Evolutionary conservation across 108 stramenopile genomes (phyloP).

Genomic region (Pseudonitzschia pungens): DNA sequence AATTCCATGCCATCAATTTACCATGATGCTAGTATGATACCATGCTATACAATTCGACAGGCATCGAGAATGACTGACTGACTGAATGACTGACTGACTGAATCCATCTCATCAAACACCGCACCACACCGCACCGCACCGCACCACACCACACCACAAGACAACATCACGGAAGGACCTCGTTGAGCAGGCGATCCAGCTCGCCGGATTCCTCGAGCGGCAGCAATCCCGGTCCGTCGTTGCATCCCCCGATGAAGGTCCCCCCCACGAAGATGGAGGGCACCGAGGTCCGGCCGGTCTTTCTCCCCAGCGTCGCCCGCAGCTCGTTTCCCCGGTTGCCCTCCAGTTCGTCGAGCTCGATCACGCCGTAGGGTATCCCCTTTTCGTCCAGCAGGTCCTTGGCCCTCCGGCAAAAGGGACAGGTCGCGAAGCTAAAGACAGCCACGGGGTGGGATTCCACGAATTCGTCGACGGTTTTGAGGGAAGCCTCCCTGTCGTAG

Average conservation of each 20-base stretch:
- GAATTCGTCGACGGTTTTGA: slow-evolving; percentile 36
- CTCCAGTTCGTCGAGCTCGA: slow-evolving; percentile 61
- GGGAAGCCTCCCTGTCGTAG: slow-evolving; percentile 51
- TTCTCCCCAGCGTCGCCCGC: slow-evolving; percentile 49
- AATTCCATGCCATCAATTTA: no score
- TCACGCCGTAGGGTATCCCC: slow-evolving; percentile 43
- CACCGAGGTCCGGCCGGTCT: slow-evolving; percentile 62
- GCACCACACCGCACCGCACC: no score
- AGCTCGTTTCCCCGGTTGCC: slow-evolving; percentile 65
- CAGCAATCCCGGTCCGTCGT: slow-evolving; percentile 1
- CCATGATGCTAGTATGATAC: no score
- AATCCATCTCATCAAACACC: no score
- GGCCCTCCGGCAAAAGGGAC: slow-evolving; percentile 72
- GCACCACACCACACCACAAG: no score
- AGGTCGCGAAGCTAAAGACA: slow-evolving; percentile 66
- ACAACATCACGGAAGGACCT: no score
- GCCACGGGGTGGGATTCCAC: slow-evolving; percentile 37
- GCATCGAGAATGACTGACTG: no score
- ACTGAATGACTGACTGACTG: no score
- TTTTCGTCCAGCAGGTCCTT: slow-evolving; percentile 59
- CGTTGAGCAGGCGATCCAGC: background rate
- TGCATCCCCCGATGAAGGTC: slow-evolving; percentile 1
- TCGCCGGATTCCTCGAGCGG: slow-evolving; percentile 3
- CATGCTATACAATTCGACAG: no score
- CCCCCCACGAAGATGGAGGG: slow-evolving; percentile 67